phyloP scores from a whole-genome alignment of 805 yeast genomes.

The Zygosaccharomyces lentus region DNA sequence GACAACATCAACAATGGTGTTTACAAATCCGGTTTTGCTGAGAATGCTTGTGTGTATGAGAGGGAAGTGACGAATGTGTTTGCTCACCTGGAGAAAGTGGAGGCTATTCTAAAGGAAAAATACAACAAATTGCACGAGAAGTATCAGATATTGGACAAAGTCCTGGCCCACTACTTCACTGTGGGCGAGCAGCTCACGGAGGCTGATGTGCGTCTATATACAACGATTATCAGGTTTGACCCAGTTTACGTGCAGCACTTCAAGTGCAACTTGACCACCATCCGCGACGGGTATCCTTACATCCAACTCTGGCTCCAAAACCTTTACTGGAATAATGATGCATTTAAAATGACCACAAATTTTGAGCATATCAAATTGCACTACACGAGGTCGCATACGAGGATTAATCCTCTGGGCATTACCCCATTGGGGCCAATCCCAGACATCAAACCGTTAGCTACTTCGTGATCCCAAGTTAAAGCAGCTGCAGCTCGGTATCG shows the following conservation, averaged over 20 bases:
- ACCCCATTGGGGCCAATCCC: constrained; percentile 90
- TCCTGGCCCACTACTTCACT: constrained; percentile 40
- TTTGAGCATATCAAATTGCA: constrained; percentile 89
- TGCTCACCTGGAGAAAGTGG: constrained; percentile 64
- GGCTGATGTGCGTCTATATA: constrained; percentile 81
- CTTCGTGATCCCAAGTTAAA: background rate
- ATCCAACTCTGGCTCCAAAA: constrained; percentile 76
- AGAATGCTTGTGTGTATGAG: constrained; percentile 76
- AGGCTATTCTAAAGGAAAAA: constrained; percentile 49
- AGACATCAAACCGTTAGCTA: constrained; percentile 49
- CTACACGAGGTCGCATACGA: constrained; percentile 79
- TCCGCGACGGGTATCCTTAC: constrained; percentile 73
- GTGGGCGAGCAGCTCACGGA: constrained; percentile 72
- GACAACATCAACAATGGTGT: constrained; percentile 89
- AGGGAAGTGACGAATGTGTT: constrained; percentile 62
- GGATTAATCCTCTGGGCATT: constrained; percentile 76
- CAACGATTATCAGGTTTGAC: constrained; percentile 88
- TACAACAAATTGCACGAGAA: constrained; percentile 31
- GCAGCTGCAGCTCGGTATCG: background rate
- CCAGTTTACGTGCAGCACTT: constrained; percentile 93
- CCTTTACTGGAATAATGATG: constrained; percentile 74
- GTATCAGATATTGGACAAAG: constrained; percentile 13
- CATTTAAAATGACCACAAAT: constrained; percentile 72
- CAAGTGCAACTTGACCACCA: constrained; percentile 82
- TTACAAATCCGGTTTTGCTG: constrained; percentile 86